Percentiles rank a stretch among this genome's conserved stretches.
Evolutionary conservation across 352 stramenopile species (phyloP).

Genomic region (Phytophthora brassicae): DNA sequence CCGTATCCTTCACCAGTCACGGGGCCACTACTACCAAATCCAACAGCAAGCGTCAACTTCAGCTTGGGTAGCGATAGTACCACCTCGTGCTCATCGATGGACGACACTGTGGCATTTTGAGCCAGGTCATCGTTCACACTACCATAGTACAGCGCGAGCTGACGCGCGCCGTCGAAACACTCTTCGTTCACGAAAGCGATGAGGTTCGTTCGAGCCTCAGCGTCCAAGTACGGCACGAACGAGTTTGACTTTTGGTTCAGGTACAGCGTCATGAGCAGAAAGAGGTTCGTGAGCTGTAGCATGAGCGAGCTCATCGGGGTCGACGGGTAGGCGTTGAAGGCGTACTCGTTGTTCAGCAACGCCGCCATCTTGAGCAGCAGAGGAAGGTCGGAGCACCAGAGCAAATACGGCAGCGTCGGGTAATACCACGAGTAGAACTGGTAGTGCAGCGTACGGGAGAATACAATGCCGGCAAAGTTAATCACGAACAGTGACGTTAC

Average conservation of each 20-base stretch:
- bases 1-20: constrained; percentile 77
- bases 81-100: constrained; percentile 84
- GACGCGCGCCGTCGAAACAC: constrained; percentile 69
- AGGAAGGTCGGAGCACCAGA: constrained; percentile 90
- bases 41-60: constrained; percentile 81
- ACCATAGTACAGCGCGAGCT: constrained; percentile 82
- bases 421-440: constrained; percentile 99
- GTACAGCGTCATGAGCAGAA: constrained; percentile 81
- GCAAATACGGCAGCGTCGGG: constrained; percentile 93
- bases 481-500: constrained; percentile 86
- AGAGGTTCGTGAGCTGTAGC: constrained; percentile 91
- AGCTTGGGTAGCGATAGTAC: constrained; percentile 77
- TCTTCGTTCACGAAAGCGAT: constrained; percentile 78
- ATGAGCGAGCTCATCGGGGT: constrained; percentile 89
- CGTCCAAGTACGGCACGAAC: constrained; percentile 81
- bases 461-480: constrained; percentile 98
- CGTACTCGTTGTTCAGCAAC: constrained; percentile 81
- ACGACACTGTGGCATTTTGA: constrained; percentile 55
- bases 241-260: constrained; percentile 61
- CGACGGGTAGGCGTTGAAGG: constrained; percentile 97
- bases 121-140: constrained; percentile 80
- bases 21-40: constrained; percentile 76
- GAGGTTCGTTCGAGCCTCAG: constrained; percentile 65
- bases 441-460: constrained; percentile 97
- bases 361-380: constrained; percentile 84